Evolutionary conservation across 371 early-diverging fungal genomes (phyloP).

Genomic region (Entomophthora muscae): DNA sequence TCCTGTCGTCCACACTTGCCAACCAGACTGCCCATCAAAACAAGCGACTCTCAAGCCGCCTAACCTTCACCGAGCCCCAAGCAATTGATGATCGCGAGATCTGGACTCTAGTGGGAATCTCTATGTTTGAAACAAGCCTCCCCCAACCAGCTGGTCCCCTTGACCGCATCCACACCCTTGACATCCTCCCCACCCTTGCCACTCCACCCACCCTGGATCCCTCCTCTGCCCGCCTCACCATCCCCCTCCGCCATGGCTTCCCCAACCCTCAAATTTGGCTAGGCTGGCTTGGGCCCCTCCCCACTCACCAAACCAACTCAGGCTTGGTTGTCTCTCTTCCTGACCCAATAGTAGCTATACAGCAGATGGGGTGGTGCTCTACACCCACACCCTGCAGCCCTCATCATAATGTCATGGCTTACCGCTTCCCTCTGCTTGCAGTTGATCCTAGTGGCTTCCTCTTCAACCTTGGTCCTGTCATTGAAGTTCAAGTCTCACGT

Average conservation of each 20-base stretch:
- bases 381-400: background rate
- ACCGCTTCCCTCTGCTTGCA: background rate
- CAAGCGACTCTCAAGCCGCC: background rate
- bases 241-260: background rate
- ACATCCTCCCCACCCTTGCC: background rate
- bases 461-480: background rate
- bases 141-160: background rate
- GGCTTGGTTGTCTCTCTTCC: background rate
- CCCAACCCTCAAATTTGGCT: background rate
- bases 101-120: background rate
- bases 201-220: background rate
- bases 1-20: background rate
- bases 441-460: background rate
- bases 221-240: background rate
- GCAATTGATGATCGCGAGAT: background rate
- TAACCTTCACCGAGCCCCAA: background rate
- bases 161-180: background rate
- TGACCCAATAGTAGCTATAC: background rate
- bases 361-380: background rate
- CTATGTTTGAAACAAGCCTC: background rate
- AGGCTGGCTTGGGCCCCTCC: background rate
- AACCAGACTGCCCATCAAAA: background rate
- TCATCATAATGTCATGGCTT: background rate
- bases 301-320: background rate
- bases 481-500: background rate